Percentiles rank a stretch among this genome's conserved stretches.
Conservation (phyloP, 2,329 filamentous ascomycete species). For the Chalaropsis ovoidea region DNA sequence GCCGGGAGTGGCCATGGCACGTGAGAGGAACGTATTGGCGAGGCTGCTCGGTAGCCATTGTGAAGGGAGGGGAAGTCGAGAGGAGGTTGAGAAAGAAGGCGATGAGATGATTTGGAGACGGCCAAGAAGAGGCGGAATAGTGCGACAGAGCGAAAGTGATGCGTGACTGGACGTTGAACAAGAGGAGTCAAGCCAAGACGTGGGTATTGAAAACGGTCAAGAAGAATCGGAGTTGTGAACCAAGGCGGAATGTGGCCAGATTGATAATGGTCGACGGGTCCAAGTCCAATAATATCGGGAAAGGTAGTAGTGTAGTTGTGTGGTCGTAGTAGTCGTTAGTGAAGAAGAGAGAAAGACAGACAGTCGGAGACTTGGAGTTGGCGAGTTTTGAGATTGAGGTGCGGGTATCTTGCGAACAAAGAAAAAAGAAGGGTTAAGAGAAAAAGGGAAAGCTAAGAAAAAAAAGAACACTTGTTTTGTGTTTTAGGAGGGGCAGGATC, state of each 20-base stretch:
- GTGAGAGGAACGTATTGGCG: conserved; percentile 74
- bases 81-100: background rate
- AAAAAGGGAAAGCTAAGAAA: background rate
- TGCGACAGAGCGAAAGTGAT: background rate
- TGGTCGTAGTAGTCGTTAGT: background rate
- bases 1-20: conserved; percentile 87
- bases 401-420: conserved; percentile 1
- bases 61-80: background rate
- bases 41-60: conserved; percentile 30
- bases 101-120: background rate
- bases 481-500: conserved; percentile 5
- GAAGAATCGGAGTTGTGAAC: background rate
- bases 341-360: background rate
- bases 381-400: background rate
- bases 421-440: conserved; percentile 2
- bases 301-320: background rate
- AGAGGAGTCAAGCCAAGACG: background rate
- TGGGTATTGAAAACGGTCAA: background rate
- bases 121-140: background rate
- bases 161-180: background rate
- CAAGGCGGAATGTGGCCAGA: background rate
- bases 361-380: background rate
- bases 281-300: background rate
- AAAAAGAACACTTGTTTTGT: conserved; percentile 13
- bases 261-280: background rate